A percentile compares a stretch with the other conserved stretches of the same genome.
Evolutionary conservation across 108 stramenopile genomes (phyloP).

Genomic region (Epithemia pelagica): DNA sequence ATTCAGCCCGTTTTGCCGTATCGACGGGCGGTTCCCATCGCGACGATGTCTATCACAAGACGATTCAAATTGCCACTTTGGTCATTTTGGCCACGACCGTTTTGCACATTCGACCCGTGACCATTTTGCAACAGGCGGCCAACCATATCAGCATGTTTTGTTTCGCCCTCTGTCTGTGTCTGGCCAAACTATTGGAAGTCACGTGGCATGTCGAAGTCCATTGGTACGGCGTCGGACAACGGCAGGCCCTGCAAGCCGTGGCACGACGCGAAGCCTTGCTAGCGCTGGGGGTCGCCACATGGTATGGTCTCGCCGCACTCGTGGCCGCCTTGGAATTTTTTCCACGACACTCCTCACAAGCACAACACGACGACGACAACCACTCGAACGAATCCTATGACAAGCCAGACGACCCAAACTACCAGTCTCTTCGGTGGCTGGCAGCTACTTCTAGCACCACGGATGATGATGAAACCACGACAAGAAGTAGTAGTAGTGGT

Average conservation of each 20-base stretch:
- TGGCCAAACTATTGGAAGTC: slow-evolving; percentile 7
- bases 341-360: neutral
- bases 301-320: neutral
- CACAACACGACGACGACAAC: neutral
- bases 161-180: slow-evolving; percentile 7
- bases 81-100: slow-evolving; percentile 14
- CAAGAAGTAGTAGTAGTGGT: too few species aligned
- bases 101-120: slow-evolving; percentile 36
- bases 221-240: slow-evolving; percentile 20
- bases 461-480: neutral
- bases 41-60: slow-evolving; percentile 30
- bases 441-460: neutral
- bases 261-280: slow-evolving; percentile 3
- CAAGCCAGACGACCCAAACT: neutral
- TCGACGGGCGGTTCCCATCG: neutral
- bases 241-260: slow-evolving; percentile 7
- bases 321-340: neutral
- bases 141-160: slow-evolving; percentile 28
- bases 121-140: slow-evolving; percentile 9
- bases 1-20: slow-evolving; percentile 20
- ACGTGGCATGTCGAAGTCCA: slow-evolving; percentile 14
- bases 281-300: neutral
- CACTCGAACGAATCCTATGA: neutral
- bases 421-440: neutral
- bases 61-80: neutral